Base-by-base conservation (phyloP, 345 rosid genomes). In the Tarenaya hassleriana region DNA sequence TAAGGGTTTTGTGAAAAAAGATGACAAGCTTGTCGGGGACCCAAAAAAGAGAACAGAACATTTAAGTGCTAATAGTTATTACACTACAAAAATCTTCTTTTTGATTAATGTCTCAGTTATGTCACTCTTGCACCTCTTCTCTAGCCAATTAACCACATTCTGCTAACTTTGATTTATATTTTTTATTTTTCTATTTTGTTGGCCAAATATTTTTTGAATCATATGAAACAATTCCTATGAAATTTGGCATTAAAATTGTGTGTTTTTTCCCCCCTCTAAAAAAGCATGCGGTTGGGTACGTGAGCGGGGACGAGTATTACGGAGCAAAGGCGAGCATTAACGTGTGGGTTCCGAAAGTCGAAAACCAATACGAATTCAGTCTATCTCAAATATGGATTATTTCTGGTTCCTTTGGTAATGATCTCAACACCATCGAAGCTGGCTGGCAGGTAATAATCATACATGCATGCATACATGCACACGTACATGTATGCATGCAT, bases 371-470 rank as follows among this genome's bases (percentile, higher is more conserved):
- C 51, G 98, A 92, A 57, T 92, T 92, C 67, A 88, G 97, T 74
- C 61, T 92, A 58, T 92, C 98, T 7, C 98, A 92, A 24, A 49
- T 92, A 71, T 92, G 98, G 98, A 82, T 92, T 61, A 85, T 92
- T 41, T 87, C 98, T 14, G 98, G 98, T 37, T 85, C 97, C 0
- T 92, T 92, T 34, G 85, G 85, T 0, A 67, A 83, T 37, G 98
- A 92, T 68, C 97, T 92, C 38, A 92, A 92, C 68, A 92, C 98
- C 57, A 92, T 92, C 41, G 98, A 92, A 78, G 94, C 98, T 56
- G 98, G 98, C 34, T 92, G 98, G 98, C 98, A 92, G 81, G 97
- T 74, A 72, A n/a, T n/a, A n/a, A n/a, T n/a, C n/a, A n/a, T n/a
- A n/a, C n/a, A n/a, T n/a, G n/a, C n/a, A n/a, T n/a, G n/a, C n/a